Evolutionary conservation across 768 basidiomycete species (phyloP), one percentile per base, ranked within the genome.

Genomic region (Kwoniella dejecticola): DNA sequence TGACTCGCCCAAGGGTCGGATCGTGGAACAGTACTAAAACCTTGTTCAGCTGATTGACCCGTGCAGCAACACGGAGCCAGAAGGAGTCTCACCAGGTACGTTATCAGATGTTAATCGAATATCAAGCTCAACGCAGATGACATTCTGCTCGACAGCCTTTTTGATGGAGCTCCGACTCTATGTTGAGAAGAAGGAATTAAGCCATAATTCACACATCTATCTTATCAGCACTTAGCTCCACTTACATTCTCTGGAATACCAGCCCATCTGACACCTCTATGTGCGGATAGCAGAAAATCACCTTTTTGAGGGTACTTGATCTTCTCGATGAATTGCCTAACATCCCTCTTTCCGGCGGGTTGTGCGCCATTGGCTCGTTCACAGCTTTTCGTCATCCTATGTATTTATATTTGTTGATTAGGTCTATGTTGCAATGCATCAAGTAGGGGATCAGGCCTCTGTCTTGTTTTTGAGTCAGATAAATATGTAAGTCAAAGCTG

Each of bases 231-330:
- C 0, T 40, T 7, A 21, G 8, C 4, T 5, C 1, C 24, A 50
- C 47, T 60, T 23, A 60, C 58, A 26, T 60, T 60, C 27, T 60
- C 58, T 13, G 58, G 58, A 10, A 60, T 36, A 27, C 58, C 58
- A 42, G 42, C 41, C 47, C 49, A 60, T 31, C 58, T 50, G 21
- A 42, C 42, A 1, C 58, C 58, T 24, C 58, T 17, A 60, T 60
- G 58, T 13, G 58, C 58, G 31, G 58, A 45, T 21, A 60, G 15
- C 19, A 60, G n/a, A 45, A 57, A 57, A 15, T 30, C 29, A 15
- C 33, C 56, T 24, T 47, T 17, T 21, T 13, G 24, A 19, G 46
- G 56, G 26, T 57, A 48, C 26, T 57, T 57, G 46, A 57, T 57
- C 4, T 15, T 38, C 19, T 57, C 11, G n/a, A 57, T 48, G 44